These are phyloP conservation scores for Actinidia polygama DNA, from an alignment of 179 eudicot species.

Conservation along the genomic window DNA sequence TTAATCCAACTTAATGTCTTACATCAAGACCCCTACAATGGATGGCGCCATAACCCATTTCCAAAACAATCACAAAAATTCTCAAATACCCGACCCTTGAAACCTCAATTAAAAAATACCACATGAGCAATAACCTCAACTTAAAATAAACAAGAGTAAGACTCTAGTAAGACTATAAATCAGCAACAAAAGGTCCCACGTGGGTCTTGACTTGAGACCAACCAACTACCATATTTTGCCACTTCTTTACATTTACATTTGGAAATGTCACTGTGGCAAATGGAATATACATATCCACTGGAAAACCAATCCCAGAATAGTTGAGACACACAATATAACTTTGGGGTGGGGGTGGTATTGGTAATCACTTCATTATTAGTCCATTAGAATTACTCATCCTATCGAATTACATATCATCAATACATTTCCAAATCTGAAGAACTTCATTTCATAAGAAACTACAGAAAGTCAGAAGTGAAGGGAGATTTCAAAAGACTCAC, in stretches of 20 bases:
- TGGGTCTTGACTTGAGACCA: background rate
- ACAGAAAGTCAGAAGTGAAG: background rate
- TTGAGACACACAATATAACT: too few species aligned
- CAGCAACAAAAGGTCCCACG: background rate
- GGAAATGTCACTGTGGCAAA: background rate
- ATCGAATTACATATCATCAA: background rate
- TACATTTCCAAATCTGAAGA: background rate
- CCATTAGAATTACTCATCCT: background rate
- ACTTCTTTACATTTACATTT: background rate
- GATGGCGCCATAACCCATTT: too few species aligned
- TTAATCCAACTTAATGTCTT: too few species aligned
- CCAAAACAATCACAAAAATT: too few species aligned
- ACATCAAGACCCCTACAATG: too few species aligned
- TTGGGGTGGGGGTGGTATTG: too few species aligned
- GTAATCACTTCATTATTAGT: background rate
- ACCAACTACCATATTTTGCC: background rate
- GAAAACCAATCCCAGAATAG: too few species aligned
- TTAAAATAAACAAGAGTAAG: too few species aligned
- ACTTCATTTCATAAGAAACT: background rate
- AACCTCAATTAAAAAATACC: too few species aligned
- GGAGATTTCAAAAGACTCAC: conserved; percentile 27
- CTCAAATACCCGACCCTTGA: too few species aligned
- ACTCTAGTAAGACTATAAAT: too few species aligned
- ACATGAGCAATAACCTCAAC: too few species aligned
- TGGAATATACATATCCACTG: background rate